Base-by-base conservation (phyloP, 2,329 filamentous ascomycete genomes). In the Alternaria longipes region DNA sequence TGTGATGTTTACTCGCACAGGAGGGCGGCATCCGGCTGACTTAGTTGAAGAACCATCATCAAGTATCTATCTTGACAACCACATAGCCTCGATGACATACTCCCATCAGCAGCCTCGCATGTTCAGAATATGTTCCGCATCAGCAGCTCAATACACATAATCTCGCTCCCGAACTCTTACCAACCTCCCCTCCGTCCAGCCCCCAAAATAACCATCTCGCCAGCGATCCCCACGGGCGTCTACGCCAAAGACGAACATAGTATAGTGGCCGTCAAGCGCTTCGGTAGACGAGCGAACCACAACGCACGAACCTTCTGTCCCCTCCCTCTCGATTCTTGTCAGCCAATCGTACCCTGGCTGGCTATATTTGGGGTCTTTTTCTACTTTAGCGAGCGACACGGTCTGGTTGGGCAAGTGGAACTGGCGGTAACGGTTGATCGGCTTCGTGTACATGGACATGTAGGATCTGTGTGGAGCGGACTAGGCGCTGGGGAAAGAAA, bases 301-400 rank as follows among this genome's bases (percentile, higher is more conserved):
- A 30, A 22, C 34, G 16, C 59, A 46, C 40, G 18, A 6, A 36
- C 32, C 16, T 41, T 28, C 6, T 18, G 7, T 28, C 11, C 45
- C 30, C 34, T 34, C 26, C n/a, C 26, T 8, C 2, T 51, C 6
- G 22, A 45, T 24, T 16, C n/a, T n/a, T 42, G 34, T 20, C n/a
- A 42, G 34, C 65, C 63, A 63, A 62, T 68, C 52, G 53, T 8
- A 16, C 56, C 45, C 59, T 30, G 20, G 51, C 52, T 32, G 44
- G 57, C 64, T 68, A 68, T 66, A 66, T 68, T 68, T 68, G 66
- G 66, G 59, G 65, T 53, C 60, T 57, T 68, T 66, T 59, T 9
- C 18, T 40, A 36, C 51, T 14, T 22, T 46, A 40, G 40, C 44
- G 38, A 50, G 38, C 22, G 12, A 42, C 26, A 36, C 30, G 18